Evolutionary conservation across 495 filamentous ascomycete genomes (phyloP), one percentile per base, ranked within the genome.

Genomic region (Tuber borchii): DNA sequence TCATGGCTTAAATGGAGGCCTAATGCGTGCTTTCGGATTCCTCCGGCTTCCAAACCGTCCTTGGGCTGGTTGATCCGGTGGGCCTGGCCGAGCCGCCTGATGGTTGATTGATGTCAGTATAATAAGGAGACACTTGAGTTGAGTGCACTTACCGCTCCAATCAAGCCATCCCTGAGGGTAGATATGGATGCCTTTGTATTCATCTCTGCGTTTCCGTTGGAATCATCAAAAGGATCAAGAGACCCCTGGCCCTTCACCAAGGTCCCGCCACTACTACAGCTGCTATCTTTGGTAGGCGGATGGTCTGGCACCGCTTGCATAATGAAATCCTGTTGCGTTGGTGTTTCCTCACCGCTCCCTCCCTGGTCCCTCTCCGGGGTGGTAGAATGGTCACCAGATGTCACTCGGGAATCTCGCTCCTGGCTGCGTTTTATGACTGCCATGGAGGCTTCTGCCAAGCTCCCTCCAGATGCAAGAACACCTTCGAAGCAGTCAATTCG

Each of bases 41-140:
- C 73, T 79, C 78, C 77, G 79, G 12, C 76, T 79, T 16, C 70
- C 75, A 26, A 79, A 71, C 78, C 78, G 76, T 40, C 71, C 78
- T n/a, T 72, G n/a, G 34, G 73, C 56, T 9, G 73, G 76, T 12
- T 69, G 56, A 14, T 73, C 26, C 37, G 70, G 22, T 40, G 56
- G 26, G 26, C 73, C 76, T 45, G 65, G 61, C 46, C 79, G 65
- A 65, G 39, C 9, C 0, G 61, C n/a, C 78, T 79, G 16, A n/a
- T 22, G 26, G 71, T 22, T 31, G 44, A 37, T 70, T 14, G 43
- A 22, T 43, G 74, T 79, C 16, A 72, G 76, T 40, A 45, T 45
- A 45, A 72, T 48, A 51, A 22, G 9, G 51, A 37, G 22, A 45
- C 10, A 37, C 74, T 40, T 42, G 17, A n/a, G 26, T 61, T 26